These are phyloP conservation scores for Penicillium macrosclerotiorum DNA, from an alignment of 495 filamentous ascomycete genomes.

Conservation along the genomic window DNA sequence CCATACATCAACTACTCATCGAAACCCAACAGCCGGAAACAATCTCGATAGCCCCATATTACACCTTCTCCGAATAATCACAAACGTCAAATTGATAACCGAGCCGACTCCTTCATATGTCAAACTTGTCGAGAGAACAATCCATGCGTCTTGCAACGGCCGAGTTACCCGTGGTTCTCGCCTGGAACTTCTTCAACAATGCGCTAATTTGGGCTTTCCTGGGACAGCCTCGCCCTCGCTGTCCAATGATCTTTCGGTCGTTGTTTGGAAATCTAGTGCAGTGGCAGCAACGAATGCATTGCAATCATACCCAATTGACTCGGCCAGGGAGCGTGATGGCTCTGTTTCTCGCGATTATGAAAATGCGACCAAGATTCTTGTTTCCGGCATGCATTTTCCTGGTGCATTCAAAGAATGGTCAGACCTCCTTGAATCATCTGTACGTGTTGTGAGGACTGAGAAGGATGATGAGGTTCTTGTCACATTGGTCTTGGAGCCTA, in stretches of 20 bases:
- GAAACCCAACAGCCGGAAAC: constrained; percentile 19
- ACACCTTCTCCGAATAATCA: constrained; percentile 40
- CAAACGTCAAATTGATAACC: constrained; percentile 14
- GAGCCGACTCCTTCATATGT: constrained; percentile 29
- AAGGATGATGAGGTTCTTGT: constrained; percentile 63
- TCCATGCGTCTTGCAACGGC: constrained; percentile 52
- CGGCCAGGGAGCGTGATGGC: constrained; percentile 43
- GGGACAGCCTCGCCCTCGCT: constrained; percentile 4
- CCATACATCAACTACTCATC: constrained; percentile 51
- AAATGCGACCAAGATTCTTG: constrained; percentile 65
- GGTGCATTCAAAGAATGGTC: constrained; percentile 54
- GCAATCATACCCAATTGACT: constrained; percentile 39
- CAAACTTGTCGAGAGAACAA: constrained; percentile 30
- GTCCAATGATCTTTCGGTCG: constrained; percentile 15
- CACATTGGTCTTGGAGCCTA: constrained; percentile 64
- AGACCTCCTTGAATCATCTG: constrained; percentile 55
- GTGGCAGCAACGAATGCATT: constrained; percentile 32
- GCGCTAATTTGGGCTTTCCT: constrained; percentile 31
- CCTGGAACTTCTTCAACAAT: constrained; percentile 45
- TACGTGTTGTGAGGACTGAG: constrained; percentile 58
- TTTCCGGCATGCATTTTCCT: constrained; percentile 54
- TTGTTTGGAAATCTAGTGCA: constrained; percentile 38
- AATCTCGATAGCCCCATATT: constrained; percentile 38
- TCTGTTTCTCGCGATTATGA: constrained; percentile 59
- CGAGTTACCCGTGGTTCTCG: constrained; percentile 44